A percentile compares a stretch with the other conserved stretches of the same genome.
phyloP scores from a whole-genome alignment of 495 filamentous ascomycete species.

The Hypoxylon crocopeplum region DNA sequence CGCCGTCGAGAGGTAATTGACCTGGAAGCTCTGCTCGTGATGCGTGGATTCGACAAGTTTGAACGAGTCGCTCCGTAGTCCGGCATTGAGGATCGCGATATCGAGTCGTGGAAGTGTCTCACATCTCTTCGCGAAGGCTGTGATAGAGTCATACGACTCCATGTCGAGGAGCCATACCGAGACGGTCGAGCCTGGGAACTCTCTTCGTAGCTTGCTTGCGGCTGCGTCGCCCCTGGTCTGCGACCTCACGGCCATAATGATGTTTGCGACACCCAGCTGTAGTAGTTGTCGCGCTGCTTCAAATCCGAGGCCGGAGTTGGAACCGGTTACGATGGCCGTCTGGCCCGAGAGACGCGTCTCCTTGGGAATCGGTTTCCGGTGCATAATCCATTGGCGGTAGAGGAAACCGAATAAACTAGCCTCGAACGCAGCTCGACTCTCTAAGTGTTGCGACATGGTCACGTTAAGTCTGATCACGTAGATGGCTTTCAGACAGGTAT shows the following conservation, averaged over 20 bases:
- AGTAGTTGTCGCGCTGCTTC: conserved; percentile 58
- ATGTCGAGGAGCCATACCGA: conserved; percentile 62
- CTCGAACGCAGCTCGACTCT: conserved; percentile 25
- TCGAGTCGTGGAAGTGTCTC: conserved; percentile 51
- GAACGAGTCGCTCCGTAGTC: conserved; percentile 44
- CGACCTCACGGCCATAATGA: conserved; percentile 63
- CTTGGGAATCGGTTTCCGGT: conserved; percentile 28
- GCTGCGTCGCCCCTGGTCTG: conserved; percentile 52
- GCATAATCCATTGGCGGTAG: conserved; percentile 34
- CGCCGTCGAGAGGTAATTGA: conserved; percentile 54
- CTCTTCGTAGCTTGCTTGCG: conserved; percentile 44
- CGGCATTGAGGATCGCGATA: conserved; percentile 59
- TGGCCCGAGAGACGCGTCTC: conserved; percentile 43
- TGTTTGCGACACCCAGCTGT: conserved; percentile 48
- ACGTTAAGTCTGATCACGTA: too few species aligned
- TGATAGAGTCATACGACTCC: conserved; percentile 52
- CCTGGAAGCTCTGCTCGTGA: conserved; percentile 50
- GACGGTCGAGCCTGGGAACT: conserved; percentile 41
- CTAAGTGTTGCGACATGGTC: conserved; percentile 34
- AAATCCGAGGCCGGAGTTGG: conserved; percentile 63
- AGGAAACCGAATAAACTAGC: conserved; percentile 24
- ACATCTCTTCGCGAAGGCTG: conserved; percentile 49
- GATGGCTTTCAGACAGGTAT: too few species aligned
- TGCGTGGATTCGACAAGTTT: conserved; percentile 44
- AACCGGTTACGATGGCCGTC: conserved; percentile 60